Evolutionary conservation across 768 basidiomycete genomes (phyloP).

Genomic region (Cyclocybe cylindracea): DNA sequence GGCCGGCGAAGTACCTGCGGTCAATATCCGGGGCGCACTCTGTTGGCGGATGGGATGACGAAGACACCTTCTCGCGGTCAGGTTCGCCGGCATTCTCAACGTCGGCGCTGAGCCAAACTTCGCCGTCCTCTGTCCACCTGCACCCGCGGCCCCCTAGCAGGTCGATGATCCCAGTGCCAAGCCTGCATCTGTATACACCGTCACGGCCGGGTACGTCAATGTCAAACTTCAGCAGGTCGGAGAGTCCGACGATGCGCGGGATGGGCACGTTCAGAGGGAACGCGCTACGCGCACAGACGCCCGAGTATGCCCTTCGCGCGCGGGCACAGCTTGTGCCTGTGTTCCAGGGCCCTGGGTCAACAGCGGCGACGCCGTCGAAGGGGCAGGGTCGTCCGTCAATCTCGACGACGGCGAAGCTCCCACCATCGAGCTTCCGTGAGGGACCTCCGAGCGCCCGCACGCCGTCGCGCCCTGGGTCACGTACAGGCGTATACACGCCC

Average conservation of each 20-base stretch:
- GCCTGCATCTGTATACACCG: constrained; percentile 64
- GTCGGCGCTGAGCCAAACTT: constrained; percentile 44
- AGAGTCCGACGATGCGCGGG: constrained; percentile 45
- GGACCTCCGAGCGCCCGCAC: constrained; percentile 39
- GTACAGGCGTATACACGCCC: constrained; percentile 66
- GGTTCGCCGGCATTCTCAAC: constrained; percentile 62
- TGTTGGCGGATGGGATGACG: constrained; percentile 48
- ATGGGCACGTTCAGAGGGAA: constrained; percentile 33
- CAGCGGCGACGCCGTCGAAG: constrained; percentile 31
- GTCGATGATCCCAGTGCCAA: constrained; percentile 83
- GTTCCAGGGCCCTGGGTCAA: constrained; percentile 44
- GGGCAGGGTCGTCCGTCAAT: no score
- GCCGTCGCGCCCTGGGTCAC: constrained; percentile 67
- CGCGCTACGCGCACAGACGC: constrained; percentile 42
- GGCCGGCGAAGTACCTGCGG: constrained; percentile 51
- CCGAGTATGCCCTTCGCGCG: constrained; percentile 43
- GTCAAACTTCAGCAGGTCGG: constrained; percentile 60
- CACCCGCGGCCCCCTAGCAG: constrained; percentile 72
- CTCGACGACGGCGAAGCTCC: constrained; percentile 40
- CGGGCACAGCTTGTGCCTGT: constrained; percentile 60
- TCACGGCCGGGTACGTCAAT: constrained; percentile 73
- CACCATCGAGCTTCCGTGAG: constrained; percentile 80
- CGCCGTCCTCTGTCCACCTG: constrained; percentile 47
- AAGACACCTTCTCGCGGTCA: constrained; percentile 57
- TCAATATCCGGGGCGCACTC: constrained; percentile 50